These are phyloP conservation scores for Cladophialophora yegresii DNA, from an alignment of 2,329 filamentous ascomycete genomes.

Conservation along the genomic window DNA sequence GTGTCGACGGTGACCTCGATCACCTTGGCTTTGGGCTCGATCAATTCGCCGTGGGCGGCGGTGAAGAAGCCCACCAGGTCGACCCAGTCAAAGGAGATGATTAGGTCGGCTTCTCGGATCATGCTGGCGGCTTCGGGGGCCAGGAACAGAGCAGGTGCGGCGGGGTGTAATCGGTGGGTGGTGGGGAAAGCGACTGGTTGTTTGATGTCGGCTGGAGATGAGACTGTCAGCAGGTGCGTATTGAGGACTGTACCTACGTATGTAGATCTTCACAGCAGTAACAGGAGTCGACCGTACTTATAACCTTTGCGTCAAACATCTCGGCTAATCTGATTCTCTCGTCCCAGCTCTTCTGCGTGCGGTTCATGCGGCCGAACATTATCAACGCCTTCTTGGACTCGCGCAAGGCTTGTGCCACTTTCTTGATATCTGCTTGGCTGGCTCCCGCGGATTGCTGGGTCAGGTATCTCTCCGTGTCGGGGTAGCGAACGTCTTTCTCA, in stretches of 20 bases:
- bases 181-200: conserved; percentile 12
- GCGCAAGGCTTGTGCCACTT: conserved; percentile 5
- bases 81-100: conserved; percentile 14
- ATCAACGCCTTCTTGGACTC: conserved; percentile 13
- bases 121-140: conserved; percentile 1
- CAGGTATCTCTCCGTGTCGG: conserved; percentile 13
- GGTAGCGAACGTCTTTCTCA: conserved; percentile 7
- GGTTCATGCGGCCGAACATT: conserved; percentile 14
- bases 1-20: conserved; percentile 6
- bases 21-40: conserved; percentile 3
- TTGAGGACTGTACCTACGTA: neutral
- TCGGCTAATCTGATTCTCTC: conserved; percentile 6
- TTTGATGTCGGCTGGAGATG: conserved; percentile 7
- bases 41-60: neutral
- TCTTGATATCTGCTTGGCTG: conserved; percentile 8
- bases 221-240: neutral
- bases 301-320: conserved; percentile 12
- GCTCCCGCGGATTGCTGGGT: conserved; percentile 8
- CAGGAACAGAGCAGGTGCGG: conserved; percentile 5
- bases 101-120: conserved; percentile 8
- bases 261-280: neutral
- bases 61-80: conserved; percentile 11
- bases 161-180: conserved; percentile 9
- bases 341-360: conserved; percentile 12
- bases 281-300: neutral